phyloP scores from a whole-genome alignment of 2,329 filamentous ascomycete genomes.

The Neoscytalidium dimidiatum region DNA sequence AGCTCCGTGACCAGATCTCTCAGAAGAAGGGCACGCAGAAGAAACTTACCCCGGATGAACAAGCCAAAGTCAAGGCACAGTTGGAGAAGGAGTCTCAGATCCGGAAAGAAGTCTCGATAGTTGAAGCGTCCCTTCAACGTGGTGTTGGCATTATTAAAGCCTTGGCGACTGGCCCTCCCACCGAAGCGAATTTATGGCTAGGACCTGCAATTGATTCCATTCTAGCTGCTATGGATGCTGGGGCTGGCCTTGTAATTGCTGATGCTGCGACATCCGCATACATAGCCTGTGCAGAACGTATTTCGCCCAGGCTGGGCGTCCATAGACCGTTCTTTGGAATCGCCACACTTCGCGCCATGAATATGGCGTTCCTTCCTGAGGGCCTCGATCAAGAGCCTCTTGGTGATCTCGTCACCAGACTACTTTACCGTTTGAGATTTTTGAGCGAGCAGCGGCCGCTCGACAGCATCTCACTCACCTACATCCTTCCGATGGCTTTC shows the following conservation, averaged over 20 bases:
- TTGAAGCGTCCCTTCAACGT: constrained; percentile 72
- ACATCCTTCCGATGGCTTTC: constrained; percentile 80
- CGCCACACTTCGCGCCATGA: constrained; percentile 79
- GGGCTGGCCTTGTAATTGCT: constrained; percentile 78
- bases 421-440: constrained; percentile 88
- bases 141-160: constrained; percentile 84
- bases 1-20: constrained; percentile 82
- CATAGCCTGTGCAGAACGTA: constrained; percentile 74
- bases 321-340: constrained; percentile 83
- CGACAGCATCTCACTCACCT: constrained; percentile 83
- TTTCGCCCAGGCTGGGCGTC: constrained; percentile 72
- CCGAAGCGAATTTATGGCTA: constrained; percentile 86
- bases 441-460: constrained; percentile 92
- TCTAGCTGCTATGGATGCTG: constrained; percentile 73
- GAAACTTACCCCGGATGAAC: constrained; percentile 88
- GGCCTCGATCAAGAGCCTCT: constrained; percentile 78
- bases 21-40: constrained; percentile 88
- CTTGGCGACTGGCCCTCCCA: constrained; percentile 84
- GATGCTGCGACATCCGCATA: constrained; percentile 77
- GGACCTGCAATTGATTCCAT: constrained; percentile 75
- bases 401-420: constrained; percentile 79
- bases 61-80: constrained; percentile 86
- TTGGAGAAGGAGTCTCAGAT: constrained; percentile 83
- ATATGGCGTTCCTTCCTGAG: constrained; percentile 70
- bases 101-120: constrained; percentile 67